A percentile compares a stretch with the other conserved stretches of the same genome.
These are phyloP conservation scores for Fusarium sp. DNA, from an alignment of 2,329 filamentous ascomycete genomes.

Conservation along the genomic window DNA sequence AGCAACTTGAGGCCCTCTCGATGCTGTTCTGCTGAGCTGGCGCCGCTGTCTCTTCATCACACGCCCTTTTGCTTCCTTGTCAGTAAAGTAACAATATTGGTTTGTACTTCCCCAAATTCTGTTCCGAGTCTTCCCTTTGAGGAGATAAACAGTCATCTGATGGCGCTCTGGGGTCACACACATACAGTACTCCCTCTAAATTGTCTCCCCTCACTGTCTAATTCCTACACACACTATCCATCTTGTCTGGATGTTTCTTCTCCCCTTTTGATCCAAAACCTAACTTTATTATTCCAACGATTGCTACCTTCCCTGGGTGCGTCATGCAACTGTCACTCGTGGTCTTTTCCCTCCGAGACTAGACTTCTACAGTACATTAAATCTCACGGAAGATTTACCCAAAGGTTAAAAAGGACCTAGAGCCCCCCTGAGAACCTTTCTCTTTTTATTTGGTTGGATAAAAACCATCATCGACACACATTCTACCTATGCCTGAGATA, in stretches of 20 bases:
- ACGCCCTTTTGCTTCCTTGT: constrained; percentile 32
- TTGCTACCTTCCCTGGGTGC: constrained; percentile 23
- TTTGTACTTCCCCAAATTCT: constrained; percentile 33
- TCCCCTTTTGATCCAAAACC: constrained; percentile 13
- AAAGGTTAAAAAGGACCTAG: constrained; percentile 36
- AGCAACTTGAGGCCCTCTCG: constrained; percentile 23
- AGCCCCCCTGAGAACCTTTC: constrained; percentile 15
- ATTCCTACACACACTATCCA: constrained; percentile 4
- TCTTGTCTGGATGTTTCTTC: constrained; percentile 8
- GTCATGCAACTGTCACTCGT: constrained; percentile 41
- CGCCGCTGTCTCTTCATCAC: constrained; percentile 17
- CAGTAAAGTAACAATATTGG: constrained; percentile 12
- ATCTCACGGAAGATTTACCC: constrained; percentile 25
- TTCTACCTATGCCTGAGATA: constrained; percentile 34
- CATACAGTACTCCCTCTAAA: constrained; percentile 17
- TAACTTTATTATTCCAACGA: constrained; percentile 18
- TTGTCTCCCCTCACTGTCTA: constrained; percentile 13
- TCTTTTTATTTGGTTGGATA: constrained; percentile 36
- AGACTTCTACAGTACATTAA: constrained; percentile 19
- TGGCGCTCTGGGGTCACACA: constrained; percentile 36
- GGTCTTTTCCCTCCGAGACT: constrained; percentile 8
- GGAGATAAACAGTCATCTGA: constrained; percentile 38
- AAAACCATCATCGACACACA: constrained; percentile 17
- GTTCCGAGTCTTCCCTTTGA: constrained; percentile 33
- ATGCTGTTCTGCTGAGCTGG: constrained; percentile 25